Percentiles rank a stretch among this genome's conserved stretches.
Conservation (phyloP, 164 flowering plant genomes). For the Chimonanthus praecox region DNA sequence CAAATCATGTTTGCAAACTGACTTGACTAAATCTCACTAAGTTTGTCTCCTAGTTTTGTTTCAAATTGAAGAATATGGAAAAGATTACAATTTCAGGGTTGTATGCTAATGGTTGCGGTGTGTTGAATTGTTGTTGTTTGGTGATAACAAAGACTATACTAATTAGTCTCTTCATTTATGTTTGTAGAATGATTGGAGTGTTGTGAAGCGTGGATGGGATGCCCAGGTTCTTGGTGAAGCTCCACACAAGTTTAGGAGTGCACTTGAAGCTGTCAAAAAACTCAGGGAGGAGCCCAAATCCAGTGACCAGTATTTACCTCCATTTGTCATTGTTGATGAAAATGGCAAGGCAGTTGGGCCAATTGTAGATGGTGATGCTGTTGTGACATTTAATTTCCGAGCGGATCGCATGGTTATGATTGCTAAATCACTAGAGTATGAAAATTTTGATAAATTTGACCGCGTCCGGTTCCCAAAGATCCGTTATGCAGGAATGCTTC, state of each 20-base stretch:
- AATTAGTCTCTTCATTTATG: slow-evolving; percentile 2
- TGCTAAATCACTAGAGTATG: slow-evolving; percentile 94
- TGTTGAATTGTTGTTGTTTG: neutral
- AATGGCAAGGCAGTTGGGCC: slow-evolving; percentile 83
- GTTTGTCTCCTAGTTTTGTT: neutral
- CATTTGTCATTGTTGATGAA: slow-evolving; percentile 93
- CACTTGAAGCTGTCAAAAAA: slow-evolving; percentile 79
- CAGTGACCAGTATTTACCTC: slow-evolving; percentile 83
- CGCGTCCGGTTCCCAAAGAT: slow-evolving; percentile 89
- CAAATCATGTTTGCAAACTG: neutral
- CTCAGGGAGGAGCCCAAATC: slow-evolving; percentile 52
- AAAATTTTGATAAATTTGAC: slow-evolving; percentile 81
- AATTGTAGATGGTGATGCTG: slow-evolving; percentile 94
- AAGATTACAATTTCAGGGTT: neutral
- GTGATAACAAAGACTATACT: neutral
- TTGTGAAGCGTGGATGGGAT: slow-evolving; percentile 96
- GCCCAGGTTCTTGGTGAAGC: slow-evolving; percentile 99
- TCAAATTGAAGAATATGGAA: neutral
- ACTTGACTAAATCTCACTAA: neutral
- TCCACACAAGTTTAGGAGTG: slow-evolving; percentile 72
- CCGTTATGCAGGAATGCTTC: slow-evolving; percentile 95
- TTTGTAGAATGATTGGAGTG: slow-evolving; percentile 88
- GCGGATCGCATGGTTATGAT: slow-evolving; percentile 98
- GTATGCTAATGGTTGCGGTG: neutral
- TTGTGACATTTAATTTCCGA: slow-evolving; percentile 86